Evolutionary conservation across 2,329 filamentous ascomycete genomes (phyloP), one percentile per base, ranked within the genome.

Genomic region (Alternaria triticina): DNA sequence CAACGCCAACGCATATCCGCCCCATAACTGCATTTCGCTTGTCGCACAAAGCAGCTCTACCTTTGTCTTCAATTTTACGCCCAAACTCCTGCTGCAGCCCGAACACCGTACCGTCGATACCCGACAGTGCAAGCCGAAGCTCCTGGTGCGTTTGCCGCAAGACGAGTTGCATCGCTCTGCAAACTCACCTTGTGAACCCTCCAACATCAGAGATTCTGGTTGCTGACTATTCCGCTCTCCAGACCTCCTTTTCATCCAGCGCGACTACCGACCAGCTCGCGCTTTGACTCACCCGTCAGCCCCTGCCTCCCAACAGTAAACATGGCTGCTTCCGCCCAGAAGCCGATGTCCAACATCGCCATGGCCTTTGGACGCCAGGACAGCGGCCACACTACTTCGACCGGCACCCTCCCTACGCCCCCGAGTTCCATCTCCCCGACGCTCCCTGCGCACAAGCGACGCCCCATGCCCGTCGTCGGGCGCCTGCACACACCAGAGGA

Each of bases 341-440:
- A 77, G 70, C 78, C 79, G 61, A 65, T 81, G 54, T 82, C 80
- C 67, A 81, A 77, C 78, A 78, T 82, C 65, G 76, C 79, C 66
- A 75, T 76, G 59, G 80, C 80, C 59, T 79, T 81, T 64, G 77
- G 65, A 52, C 65, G 65, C 54, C 72, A 76, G 61, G 73, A 80
- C 69, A 73, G 70, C 65, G 66, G 67, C 60, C 71, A 71, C 61
- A 60, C 66, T 60, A 58, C 68, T 54, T 64, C 66, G 17, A 65
- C 65, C 55, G 73, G 68, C 67, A 85, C 88, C 80, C 89, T 97
- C 76, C 93, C 92, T 68, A 97, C 95, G 79, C 95, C 95, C 77
- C 95, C 95, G 65, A 96, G 95, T 85, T 97, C 94, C 81, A 94
- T 97, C 79, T 97, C 94, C 66, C 95, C 95, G 52, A 90, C 89